These are phyloP conservation scores for Pistacia integerrima DNA, from an alignment of 345 rosid species.

Conservation along the genomic window DNA sequence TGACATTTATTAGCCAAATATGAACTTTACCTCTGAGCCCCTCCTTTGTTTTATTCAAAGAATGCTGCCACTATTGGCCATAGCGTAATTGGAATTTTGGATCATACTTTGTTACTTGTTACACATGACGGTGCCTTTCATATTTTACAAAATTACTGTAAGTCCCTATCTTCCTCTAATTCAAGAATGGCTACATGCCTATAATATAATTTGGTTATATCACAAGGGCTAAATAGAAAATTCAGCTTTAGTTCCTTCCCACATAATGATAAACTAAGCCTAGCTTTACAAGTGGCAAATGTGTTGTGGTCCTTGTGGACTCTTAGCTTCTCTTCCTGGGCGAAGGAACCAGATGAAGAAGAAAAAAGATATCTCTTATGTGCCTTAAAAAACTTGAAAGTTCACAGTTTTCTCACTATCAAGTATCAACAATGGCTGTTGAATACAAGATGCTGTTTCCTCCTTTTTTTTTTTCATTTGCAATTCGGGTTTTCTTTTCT, in stretches of 20 bases:
- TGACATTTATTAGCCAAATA: neutral
- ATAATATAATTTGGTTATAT: neutral
- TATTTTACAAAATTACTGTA: neutral
- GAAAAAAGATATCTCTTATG: neutral
- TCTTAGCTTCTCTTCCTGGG: neutral
- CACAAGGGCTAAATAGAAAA: neutral
- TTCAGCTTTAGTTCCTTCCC: neutral
- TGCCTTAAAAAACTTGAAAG: neutral
- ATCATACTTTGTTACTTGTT: too few species aligned
- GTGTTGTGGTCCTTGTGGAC: too few species aligned
- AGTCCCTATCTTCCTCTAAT: neutral
- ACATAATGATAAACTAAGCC: neutral
- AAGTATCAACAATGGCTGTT: neutral
- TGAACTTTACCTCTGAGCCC: neutral
- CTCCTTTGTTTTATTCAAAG: too few species aligned
- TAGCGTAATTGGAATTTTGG: too few species aligned
- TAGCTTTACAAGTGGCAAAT: neutral
- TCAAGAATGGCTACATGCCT: neutral
- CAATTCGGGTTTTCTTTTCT: too few species aligned
- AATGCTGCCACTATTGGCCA: too few species aligned
- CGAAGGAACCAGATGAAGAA: neutral
- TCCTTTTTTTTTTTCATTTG: neutral
- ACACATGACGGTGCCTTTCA: too few species aligned
- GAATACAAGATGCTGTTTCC: neutral
- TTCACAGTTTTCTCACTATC: neutral